Conservation (phyloP, 345 rosid genomes). For the Sonneratia alba region DNA sequence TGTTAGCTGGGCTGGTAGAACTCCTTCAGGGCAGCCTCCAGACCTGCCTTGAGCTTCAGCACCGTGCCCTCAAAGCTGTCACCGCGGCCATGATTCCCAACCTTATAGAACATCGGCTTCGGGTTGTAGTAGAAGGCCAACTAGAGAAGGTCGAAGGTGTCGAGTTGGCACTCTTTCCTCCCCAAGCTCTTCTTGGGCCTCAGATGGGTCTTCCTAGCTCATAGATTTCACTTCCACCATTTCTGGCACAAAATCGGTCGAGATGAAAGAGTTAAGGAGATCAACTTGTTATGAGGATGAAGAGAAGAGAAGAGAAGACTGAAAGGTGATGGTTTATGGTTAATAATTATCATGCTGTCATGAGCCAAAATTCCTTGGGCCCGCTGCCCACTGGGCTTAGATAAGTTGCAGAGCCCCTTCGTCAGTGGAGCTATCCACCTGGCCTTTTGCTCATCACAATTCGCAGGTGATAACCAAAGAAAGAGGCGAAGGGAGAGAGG, state of each 20-base stretch:
- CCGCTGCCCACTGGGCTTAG: too few species aligned
- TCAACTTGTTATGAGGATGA: not conserved
- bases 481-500: too few species aligned
- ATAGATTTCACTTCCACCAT: slow-evolving; percentile 32
- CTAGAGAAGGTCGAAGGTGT: slow-evolving; percentile 89
- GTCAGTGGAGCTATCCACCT: too few species aligned
- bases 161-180: slow-evolving; percentile 50
- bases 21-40: slow-evolving; percentile 54
- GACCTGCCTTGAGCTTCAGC: slow-evolving; percentile 63
- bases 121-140: slow-evolving; percentile 79
- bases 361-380: too few species aligned
- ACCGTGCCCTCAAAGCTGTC: slow-evolving; percentile 33
- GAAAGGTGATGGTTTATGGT: not conserved
- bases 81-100: not conserved
- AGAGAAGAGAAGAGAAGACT: not conserved
- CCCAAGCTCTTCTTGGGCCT: slow-evolving; percentile 56
- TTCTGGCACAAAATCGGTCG: not conserved
- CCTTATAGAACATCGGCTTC: slow-evolving; percentile 67
- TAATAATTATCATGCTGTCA: too few species aligned
- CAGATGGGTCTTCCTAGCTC: slow-evolving; percentile 38
- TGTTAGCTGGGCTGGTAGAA: slow-evolving; percentile 50
- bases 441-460: too few species aligned
- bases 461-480: too few species aligned
- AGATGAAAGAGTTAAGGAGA: slow-evolving; percentile 2
- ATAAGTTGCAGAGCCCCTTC: too few species aligned